Base-by-base conservation (phyloP, 805 yeast species). In the Kuraishia capsulata region DNA sequence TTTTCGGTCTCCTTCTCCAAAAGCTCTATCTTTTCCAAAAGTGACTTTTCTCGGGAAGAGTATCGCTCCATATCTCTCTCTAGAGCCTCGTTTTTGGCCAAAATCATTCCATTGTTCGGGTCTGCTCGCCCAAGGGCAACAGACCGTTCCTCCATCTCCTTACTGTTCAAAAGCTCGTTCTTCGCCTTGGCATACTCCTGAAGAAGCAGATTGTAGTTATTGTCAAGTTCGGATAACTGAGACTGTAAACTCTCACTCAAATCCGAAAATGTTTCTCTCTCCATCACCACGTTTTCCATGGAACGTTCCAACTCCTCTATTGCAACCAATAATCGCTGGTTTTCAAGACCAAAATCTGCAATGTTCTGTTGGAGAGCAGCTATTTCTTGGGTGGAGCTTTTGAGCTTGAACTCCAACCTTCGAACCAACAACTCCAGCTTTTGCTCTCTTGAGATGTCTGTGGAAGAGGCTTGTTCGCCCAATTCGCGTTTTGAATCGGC, bases 331-430 rank as follows among this genome's bases (percentile, higher is more conserved):
- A 69, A 45, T 4, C 45, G 49, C 2, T 50, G 50, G 39, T 65
- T 64, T 29, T 61, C 53, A 10, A 32, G 25, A 26, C 57, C 51
- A 9, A 70, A 39, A 3, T 38, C 31, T 4, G 41, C 38, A 4
- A 65, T 20, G 10, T 55, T 46, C 0, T 26, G 19, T 3, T 45
- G 45, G n/a, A 72, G 43, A 1, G 46, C 36, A 1, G 46, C 46
- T 20, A 62, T 59, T 14, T 60, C 58, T 0, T 45, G 44, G 6
- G 53, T 52, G 40, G 67, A 41, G 0, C 29, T 40, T 32, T 63
- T 62, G 1, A 76, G 50, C 44, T 76, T 76, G 5, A 47, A 47
- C 43, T 76, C 80, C 14, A 78, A 57, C 32, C 54, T 62, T 2
- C 60, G 54, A 2, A 76, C 58, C 14, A 69, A 58, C n/a, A 41